Percentiles rank a stretch among this genome's conserved stretches.
Conservation (phyloP, 257 asterid species). For the Plantago ovata region DNA sequence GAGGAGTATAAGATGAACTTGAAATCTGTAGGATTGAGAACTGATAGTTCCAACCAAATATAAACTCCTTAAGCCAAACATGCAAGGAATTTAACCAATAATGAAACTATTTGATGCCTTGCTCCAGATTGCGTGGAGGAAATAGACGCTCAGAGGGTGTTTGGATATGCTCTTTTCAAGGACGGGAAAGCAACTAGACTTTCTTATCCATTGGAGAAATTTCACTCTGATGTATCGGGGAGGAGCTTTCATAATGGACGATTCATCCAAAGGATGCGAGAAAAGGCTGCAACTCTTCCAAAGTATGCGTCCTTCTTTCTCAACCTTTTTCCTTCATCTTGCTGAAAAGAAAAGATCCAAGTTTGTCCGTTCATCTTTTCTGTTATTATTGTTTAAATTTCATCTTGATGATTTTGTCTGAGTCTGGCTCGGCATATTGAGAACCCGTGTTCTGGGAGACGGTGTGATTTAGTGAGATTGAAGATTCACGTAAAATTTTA, state of each 20-base stretch:
- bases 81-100: neutral
- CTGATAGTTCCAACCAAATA: neutral
- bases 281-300: constrained; percentile 80
- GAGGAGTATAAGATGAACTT: too few relatives aligned
- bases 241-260: constrained; percentile 96
- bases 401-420: neutral
- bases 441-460: neutral
- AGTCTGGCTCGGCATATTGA: neutral
- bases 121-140: constrained; percentile 71
- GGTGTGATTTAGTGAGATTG: neutral
- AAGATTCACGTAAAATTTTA: neutral
- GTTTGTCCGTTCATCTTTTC: neutral
- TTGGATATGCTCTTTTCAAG: constrained; percentile 89
- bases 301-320: constrained; percentile 41
- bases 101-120: constrained; percentile 1
- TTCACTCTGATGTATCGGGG: constrained; percentile 78
- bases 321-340: neutral
- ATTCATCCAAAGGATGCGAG: constrained; percentile 82
- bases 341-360: neutral
- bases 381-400: neutral
- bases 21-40: too few relatives aligned
- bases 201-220: constrained; percentile 81
- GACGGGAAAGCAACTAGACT: constrained; percentile 79
- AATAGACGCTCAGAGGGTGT: constrained; percentile 88
- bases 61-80: neutral